Base-by-base conservation (phyloP, 148 eudicot species). In the Pouteria glomerata region DNA sequence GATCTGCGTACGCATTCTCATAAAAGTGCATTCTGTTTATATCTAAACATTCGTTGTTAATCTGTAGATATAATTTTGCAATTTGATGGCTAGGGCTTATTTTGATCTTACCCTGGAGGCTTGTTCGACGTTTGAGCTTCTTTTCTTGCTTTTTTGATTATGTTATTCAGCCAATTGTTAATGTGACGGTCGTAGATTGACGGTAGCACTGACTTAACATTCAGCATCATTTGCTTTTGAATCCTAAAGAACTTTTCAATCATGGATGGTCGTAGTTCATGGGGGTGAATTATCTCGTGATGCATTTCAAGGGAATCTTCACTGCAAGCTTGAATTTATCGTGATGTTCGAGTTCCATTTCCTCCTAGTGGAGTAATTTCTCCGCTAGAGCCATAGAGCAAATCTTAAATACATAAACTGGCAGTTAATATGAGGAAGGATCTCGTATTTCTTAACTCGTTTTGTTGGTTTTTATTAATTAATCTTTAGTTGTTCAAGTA, bases 1-100 rank as follows among this genome's bases (percentile, higher is more conserved):
- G 98, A 90, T 90, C 87, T 77, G 84, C 87, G 98, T 93, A 88
- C 4, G 83, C 14, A 16, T 6, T 60, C 26, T 71, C 31, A 1
- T 21, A 12, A 63, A 68, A 13, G 31, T 45, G 15, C n/a, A 34
- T 57, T 24, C 41, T 50, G 31, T n/a, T 26, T 4, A 12, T 24
- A 44, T 35, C n/a, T 18, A 3, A 5, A 5, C 30, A 6, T 59
- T 6, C 30, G 35, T 73, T 35, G 58, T 71, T 58, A 7, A 12
- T n/a, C 35, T 72, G 52, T 58, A 14, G 24, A 64, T 58, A 41
- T 3, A 13, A 27, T 16, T 51, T 59, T 27, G 39, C 19, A 66
- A 66, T n/a, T 30, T 45, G 57, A 47, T 31, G 33, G 5, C 19
- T 66, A 7, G 2, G 21, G 41, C 39, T 29, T 26, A 63, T 34